These are phyloP conservation scores for Lodderomyces metapsilosis DNA, from an alignment of 1,139 yeast species.

Conservation along the genomic window DNA sequence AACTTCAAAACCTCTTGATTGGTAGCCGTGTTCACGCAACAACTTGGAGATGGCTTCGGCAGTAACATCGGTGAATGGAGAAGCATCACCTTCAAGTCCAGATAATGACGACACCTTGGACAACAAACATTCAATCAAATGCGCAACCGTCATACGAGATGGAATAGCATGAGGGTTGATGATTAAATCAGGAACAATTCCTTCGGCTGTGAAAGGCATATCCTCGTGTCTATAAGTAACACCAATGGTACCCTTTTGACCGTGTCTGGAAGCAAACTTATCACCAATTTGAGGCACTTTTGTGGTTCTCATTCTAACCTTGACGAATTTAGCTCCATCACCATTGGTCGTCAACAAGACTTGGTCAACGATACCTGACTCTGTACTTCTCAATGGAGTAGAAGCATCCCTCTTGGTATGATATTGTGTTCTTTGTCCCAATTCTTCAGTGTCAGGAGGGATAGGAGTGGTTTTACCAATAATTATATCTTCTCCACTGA, in stretches of 20 bases:
- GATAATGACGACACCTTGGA: slow-evolving; percentile 93
- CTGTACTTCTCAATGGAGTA: slow-evolving; percentile 94
- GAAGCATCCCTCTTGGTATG: slow-evolving; percentile 99
- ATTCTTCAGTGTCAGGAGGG: slow-evolving; percentile 96
- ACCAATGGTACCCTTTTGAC: slow-evolving; percentile 99
- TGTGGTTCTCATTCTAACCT: slow-evolving; percentile 98
- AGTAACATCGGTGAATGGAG: slow-evolving; percentile 97
- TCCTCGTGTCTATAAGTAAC: slow-evolving; percentile 97
- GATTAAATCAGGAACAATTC: slow-evolving; percentile 94
- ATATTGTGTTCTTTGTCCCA: slow-evolving; percentile 97
- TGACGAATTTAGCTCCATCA: slow-evolving; percentile 95
- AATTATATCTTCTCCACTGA: slow-evolving; percentile 96
- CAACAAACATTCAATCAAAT: slow-evolving; percentile 94
- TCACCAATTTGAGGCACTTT: slow-evolving; percentile 99
- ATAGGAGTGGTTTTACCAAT: slow-evolving; percentile 98
- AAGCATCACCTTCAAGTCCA: slow-evolving; percentile 98
- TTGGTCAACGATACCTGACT: slow-evolving; percentile 97
- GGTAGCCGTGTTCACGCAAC: slow-evolving; percentile 93
- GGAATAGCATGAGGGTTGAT: slow-evolving; percentile 99
- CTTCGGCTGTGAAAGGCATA: slow-evolving; percentile 97
- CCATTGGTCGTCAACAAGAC: slow-evolving; percentile 95
- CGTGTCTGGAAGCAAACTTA: slow-evolving; percentile 98
- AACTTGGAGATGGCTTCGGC: slow-evolving; percentile 93
- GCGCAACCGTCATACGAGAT: slow-evolving; percentile 99
- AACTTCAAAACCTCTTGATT: slow-evolving; percentile 96